Conservation (phyloP, 2,329 filamentous ascomycete genomes). For the Bipolaris gigantea region DNA sequence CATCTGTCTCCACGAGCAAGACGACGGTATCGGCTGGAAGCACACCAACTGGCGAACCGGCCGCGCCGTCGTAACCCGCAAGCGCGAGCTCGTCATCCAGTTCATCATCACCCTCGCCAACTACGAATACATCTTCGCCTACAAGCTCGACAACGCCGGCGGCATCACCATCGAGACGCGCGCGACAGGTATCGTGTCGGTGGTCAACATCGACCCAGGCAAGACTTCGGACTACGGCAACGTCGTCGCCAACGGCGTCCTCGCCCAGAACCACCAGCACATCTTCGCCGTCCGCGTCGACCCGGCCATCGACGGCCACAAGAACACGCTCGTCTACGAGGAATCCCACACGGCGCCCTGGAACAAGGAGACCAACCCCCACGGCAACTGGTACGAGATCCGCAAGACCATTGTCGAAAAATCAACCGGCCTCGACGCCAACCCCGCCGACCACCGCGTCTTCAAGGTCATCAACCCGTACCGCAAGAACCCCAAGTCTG, state of each 20-base stretch:
- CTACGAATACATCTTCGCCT: slow-evolving; percentile 71
- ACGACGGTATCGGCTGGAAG: slow-evolving; percentile 61
- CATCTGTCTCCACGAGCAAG: slow-evolving; percentile 70
- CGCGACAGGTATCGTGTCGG: slow-evolving; percentile 68
- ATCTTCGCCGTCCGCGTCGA: slow-evolving; percentile 63
- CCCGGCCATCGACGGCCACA: slow-evolving; percentile 61
- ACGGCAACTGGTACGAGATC: slow-evolving; percentile 64
- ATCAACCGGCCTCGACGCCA: slow-evolving; percentile 56
- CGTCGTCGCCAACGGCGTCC: slow-evolving; percentile 63
- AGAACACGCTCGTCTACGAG: slow-evolving; percentile 58
- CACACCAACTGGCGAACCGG: slow-evolving; percentile 62
- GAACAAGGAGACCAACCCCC: slow-evolving; percentile 60
- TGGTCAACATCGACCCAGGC: slow-evolving; percentile 61
- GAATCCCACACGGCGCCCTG: slow-evolving; percentile 56
- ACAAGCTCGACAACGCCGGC: slow-evolving; percentile 65
- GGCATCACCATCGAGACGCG: slow-evolving; percentile 64
- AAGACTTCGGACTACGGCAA: slow-evolving; percentile 61
- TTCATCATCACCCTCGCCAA: slow-evolving; percentile 70
- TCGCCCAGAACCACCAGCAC: slow-evolving; percentile 73
- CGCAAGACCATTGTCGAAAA: slow-evolving; percentile 52
- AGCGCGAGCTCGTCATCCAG: slow-evolving; percentile 66
- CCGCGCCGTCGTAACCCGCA: slow-evolving; percentile 63
- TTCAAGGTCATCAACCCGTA: slow-evolving; percentile 58
- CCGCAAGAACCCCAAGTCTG: slow-evolving; percentile 50
- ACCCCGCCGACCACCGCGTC: slow-evolving; percentile 56